These are phyloP conservation scores for Cephalotrichum gorgonifer DNA, from an alignment of 2,329 filamentous ascomycete species.

Conservation along the genomic window DNA sequence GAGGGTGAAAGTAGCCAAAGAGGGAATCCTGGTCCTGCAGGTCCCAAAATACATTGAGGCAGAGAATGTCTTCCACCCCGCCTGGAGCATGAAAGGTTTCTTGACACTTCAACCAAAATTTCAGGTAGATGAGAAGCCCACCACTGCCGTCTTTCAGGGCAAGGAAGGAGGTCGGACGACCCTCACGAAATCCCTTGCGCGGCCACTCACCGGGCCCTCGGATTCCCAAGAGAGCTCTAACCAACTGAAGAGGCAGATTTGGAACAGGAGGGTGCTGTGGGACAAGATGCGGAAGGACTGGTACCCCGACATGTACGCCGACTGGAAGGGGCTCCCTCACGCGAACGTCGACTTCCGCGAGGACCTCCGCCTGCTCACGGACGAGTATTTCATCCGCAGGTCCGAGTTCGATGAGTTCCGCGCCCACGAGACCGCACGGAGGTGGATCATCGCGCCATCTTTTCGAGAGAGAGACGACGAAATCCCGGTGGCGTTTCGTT, in stretches of 20 bases:
- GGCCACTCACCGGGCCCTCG: no score
- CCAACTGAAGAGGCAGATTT: not conserved
- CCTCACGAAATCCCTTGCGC: no score
- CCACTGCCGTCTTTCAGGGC: no score
- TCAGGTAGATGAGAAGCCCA: no score
- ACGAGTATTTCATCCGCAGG: not conserved
- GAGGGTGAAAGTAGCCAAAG: not conserved
- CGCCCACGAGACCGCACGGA: not conserved
- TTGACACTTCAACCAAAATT: no score
- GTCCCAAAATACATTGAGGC: not conserved
- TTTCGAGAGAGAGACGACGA: not conserved
- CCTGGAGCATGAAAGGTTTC: not conserved
- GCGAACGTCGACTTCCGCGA: slow-evolving; percentile 1
- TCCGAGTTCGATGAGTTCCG: slow-evolving; percentile 1
- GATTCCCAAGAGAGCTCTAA: no score
- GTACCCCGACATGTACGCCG: not conserved
- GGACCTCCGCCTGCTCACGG: not conserved
- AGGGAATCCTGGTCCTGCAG: slow-evolving; percentile 1
- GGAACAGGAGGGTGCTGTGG: not conserved
- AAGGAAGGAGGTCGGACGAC: no score
- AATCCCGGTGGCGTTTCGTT: not conserved
- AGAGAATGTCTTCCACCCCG: not conserved
- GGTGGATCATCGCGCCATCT: not conserved
- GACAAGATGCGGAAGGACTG: slow-evolving; percentile 4
- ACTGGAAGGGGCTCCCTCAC: not conserved